A percentile compares a stretch with the other conserved stretches of the same genome.
phyloP scores from a whole-genome alignment of 345 rosid genomes.

The Nephelium lappaceum region DNA sequence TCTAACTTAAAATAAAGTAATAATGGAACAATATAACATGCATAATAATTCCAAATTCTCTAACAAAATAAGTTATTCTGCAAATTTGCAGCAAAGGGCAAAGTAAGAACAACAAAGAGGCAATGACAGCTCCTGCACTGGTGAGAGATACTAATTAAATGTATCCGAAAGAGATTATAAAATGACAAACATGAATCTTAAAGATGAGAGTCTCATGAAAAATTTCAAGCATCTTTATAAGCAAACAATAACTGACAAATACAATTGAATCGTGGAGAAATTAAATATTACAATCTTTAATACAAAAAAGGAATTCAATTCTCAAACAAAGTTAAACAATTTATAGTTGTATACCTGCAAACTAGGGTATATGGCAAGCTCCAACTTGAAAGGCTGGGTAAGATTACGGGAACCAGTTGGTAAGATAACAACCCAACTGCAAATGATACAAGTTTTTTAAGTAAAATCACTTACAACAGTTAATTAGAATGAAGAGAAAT shows the following conservation, averaged over 20 bases:
- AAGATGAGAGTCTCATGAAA: neutral
- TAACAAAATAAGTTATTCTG: neutral
- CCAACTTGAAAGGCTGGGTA: conserved; percentile 77
- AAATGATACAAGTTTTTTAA: conserved; percentile 7
- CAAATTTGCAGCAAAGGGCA: neutral
- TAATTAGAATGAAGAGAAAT: conserved; percentile 12
- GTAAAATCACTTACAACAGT: conserved; percentile 12
- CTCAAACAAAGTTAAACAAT: neutral
- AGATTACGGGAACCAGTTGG: conserved; percentile 83
- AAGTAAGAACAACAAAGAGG: neutral
- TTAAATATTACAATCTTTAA: neutral
- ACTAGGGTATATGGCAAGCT: conserved; percentile 78
- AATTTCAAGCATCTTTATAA: conserved; percentile 2
- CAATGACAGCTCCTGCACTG: neutral
- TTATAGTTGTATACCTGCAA: conserved; percentile 53
- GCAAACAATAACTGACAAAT: neutral
- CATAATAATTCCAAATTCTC: no score
- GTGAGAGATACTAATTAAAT: neutral
- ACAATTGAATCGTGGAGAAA: neutral
- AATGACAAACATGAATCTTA: neutral
- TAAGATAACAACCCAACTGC: conserved; percentile 88
- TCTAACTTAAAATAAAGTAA: no score
- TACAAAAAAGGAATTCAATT: neutral
- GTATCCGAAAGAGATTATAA: neutral
- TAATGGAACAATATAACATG: no score